Conservation (phyloP, 139 green algal species). For the Chlorella sp. region DNA sequence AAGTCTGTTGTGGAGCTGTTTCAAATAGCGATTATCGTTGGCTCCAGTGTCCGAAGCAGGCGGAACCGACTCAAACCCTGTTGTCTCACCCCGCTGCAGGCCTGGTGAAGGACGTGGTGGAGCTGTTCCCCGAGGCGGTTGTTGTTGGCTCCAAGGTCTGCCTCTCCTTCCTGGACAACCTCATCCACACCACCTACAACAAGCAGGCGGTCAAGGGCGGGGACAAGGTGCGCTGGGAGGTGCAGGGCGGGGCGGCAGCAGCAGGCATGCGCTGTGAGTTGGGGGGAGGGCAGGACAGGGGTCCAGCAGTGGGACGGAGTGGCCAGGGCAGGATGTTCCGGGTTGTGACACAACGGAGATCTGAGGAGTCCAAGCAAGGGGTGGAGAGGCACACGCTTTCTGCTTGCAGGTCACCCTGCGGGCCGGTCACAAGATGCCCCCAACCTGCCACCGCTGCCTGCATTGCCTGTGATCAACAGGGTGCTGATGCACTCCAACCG, state of each 20-base stretch:
- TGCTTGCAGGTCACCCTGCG: too few species aligned
- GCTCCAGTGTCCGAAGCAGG: too few species aligned
- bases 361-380: too few species aligned
- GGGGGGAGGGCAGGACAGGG: background rate
- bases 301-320: background rate
- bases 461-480: too few species aligned
- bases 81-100: slow-evolving; percentile 33
- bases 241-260: background rate
- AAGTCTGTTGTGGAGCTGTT: too few species aligned
- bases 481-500: too few species aligned
- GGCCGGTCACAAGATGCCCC: too few species aligned
- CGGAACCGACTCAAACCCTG: background rate
- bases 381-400: too few species aligned
- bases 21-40: too few species aligned
- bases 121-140: slow-evolving; percentile 79
- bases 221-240: slow-evolving; percentile 57
- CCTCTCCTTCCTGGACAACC: slow-evolving; percentile 74
- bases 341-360: too few species aligned
- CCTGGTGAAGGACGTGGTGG: slow-evolving; percentile 88
- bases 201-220: slow-evolving; percentile 84
- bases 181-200: slow-evolving; percentile 75
- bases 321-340: too few species aligned
- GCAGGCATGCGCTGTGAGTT: background rate
- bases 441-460: too few species aligned
- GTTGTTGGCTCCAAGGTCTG: slow-evolving; percentile 91